These are phyloP conservation scores for Aureobasidium leucospermi DNA, from an alignment of 2,329 filamentous ascomycete genomes.

Conservation along the genomic window DNA sequence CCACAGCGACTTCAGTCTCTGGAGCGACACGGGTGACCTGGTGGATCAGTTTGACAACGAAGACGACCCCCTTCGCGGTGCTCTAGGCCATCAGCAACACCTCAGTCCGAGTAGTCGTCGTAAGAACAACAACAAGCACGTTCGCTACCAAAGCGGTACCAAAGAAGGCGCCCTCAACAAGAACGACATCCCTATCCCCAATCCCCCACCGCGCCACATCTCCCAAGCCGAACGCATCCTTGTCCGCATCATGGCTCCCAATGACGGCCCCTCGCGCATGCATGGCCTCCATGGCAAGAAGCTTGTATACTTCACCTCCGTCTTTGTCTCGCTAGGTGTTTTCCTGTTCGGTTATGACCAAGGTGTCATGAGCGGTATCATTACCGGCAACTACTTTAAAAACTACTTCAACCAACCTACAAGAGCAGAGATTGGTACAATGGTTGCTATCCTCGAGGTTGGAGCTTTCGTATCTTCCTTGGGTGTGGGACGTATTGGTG, in stretches of 20 bases:
- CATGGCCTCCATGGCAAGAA: slow-evolving; percentile 94
- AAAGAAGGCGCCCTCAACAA: slow-evolving; percentile 20
- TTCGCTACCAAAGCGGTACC: slow-evolving; percentile 54
- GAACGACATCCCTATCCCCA: slow-evolving; percentile 77
- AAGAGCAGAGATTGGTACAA: slow-evolving; percentile 82
- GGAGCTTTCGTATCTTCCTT: slow-evolving; percentile 89
- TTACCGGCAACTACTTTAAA: slow-evolving; percentile 75
- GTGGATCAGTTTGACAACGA: slow-evolving; percentile 81
- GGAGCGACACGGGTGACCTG: slow-evolving; percentile 92
- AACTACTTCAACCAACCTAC: slow-evolving; percentile 89
- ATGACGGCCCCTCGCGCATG: slow-evolving; percentile 61
- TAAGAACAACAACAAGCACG: slow-evolving; percentile 46
- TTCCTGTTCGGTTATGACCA: slow-evolving; percentile 89
- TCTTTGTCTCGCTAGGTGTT: slow-evolving; percentile 78
- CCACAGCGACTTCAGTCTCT: slow-evolving; percentile 67
- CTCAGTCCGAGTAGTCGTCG: slow-evolving; percentile 20
- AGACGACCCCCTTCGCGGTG: slow-evolving; percentile 66
- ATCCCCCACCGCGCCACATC: slow-evolving; percentile 55
- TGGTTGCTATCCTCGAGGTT: slow-evolving; percentile 94
- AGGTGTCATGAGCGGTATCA: slow-evolving; percentile 75
- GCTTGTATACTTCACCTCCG: slow-evolving; percentile 90
- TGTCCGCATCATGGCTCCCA: slow-evolving; percentile 76
- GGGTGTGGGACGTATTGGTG: slow-evolving; percentile 77
- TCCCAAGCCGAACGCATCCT: slow-evolving; percentile 62
- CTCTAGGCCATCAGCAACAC: slow-evolving; percentile 29